Evolutionary conservation across 805 yeast genomes (phyloP).

Genomic region (Lipomyces japonicus): DNA sequence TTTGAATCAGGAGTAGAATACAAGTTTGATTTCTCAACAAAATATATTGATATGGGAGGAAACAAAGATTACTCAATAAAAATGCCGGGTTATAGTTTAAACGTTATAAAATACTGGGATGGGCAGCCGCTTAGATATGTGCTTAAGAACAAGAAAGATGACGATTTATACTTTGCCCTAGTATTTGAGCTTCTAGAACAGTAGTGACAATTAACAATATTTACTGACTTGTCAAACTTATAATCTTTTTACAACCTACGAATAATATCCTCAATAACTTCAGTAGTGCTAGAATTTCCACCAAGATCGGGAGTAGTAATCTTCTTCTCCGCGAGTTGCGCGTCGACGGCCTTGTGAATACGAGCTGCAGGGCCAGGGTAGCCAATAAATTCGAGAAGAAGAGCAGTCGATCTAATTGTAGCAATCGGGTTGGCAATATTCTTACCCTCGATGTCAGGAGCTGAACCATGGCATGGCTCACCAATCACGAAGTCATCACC

Average conservation of each 20-base stretch:
- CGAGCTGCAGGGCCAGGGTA: conserved; percentile 82
- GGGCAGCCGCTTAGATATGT: conserved; percentile 40
- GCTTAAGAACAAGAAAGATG: conserved; percentile 33
- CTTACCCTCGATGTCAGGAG: conserved; percentile 96
- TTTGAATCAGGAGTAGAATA: conserved; percentile 44
- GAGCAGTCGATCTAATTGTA: conserved; percentile 94
- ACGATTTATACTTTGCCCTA: conserved; percentile 32
- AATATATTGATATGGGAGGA: conserved; percentile 47
- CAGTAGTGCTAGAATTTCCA: conserved; percentile 79
- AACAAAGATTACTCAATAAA: conserved; percentile 48
- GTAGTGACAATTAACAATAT: not conserved
- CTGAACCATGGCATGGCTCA: conserved; percentile 99
- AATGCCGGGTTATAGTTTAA: conserved; percentile 48
- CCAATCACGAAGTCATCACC: conserved; percentile 96
- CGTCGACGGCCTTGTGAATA: conserved; percentile 92
- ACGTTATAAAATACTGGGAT: conserved; percentile 39
- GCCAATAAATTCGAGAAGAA: conserved; percentile 96
- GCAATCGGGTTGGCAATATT: conserved; percentile 85
- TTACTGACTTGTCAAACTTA: not conserved
- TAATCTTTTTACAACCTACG: conserved; percentile 41
- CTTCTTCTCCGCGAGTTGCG: conserved; percentile 74
- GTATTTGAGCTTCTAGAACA: conserved; percentile 27
- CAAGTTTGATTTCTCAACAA: conserved; percentile 53
- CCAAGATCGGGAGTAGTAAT: conserved; percentile 93
- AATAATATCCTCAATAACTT: conserved; percentile 81